Base-by-base conservation (phyloP, 768 basidiomycete genomes). In the Amanita subjunquillea region DNA sequence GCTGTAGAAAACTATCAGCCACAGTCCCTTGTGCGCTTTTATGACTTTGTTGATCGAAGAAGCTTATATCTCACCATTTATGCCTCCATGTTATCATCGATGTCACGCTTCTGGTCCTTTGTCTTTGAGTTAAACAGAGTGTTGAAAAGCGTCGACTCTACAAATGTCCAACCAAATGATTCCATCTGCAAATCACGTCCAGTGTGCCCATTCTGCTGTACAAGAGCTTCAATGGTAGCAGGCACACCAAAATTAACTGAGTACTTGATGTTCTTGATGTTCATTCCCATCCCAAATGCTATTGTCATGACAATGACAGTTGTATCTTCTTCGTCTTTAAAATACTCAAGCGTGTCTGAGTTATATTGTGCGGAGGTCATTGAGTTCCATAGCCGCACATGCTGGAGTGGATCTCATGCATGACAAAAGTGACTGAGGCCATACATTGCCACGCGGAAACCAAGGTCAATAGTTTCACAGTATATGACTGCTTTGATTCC, bases 201-300 rank as follows among this genome's bases (percentile, higher is more conserved):
- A 40, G 57, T 53, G 5, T 51, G 55, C 3, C 59, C 55, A 38
- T 60, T 60, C 47, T 60, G 59, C 37, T 60, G 59, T 3, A 59
- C 30, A 4, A 60, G 51, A 9, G 50, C 54, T 20, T 57, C 50
- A 15, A 55, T 41, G 3, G 56, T 55, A 4, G 50, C 51, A 0
- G 58, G 58, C 2, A 60, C 23, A n/a, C 60, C 60, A 9, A 60
- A 56, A 49, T 60, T 60, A 36, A 58, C 57, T 13, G 56, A 55
- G 34, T 58, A 36, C 9, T 29, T 49, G 36, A 60, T 55, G 34
- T 60, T 60, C 8, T 45, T 44, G 38, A 60, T 10, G 30, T 60
- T 59, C 60, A 59, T 61, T 7, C 60, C 58, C 58, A 61, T 57
- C 8, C 60, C 57, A 45, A 61, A 61, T 6, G 57, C 55, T 25